Percentiles rank a stretch among this genome's conserved stretches.
Evolutionary conservation across 257 asterid genomes (phyloP).

Genomic region (Solanum neorickii): DNA sequence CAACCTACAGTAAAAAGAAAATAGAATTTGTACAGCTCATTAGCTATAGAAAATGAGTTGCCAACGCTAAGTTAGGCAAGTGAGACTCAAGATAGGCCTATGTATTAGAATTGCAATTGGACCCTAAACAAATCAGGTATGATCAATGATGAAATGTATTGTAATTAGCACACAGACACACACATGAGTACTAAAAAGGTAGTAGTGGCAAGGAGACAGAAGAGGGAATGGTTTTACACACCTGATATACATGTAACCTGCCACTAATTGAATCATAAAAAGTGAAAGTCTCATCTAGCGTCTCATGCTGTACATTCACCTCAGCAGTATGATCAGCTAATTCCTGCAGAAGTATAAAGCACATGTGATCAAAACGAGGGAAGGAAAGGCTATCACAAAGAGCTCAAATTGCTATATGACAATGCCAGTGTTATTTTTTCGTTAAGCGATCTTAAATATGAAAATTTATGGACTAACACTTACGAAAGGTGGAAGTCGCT

Average conservation of each 20-base stretch:
- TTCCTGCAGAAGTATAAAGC: constrained; percentile 34
- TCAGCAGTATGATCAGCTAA: constrained; percentile 58
- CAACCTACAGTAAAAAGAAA: constrained; percentile 47
- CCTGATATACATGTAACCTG: constrained; percentile 80
- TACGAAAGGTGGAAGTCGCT: background rate
- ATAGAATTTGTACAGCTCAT: background rate
- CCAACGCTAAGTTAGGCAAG: background rate
- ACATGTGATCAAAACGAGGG: background rate
- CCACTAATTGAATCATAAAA: constrained; percentile 71
- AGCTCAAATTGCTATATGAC: background rate
- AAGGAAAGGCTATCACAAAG: background rate
- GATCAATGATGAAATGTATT: background rate
- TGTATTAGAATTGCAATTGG: background rate
- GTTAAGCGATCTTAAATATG: background rate
- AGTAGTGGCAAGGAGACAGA: background rate
- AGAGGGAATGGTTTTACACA: constrained; percentile 4
- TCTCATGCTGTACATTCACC: constrained; percentile 69
- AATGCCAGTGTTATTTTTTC: background rate
- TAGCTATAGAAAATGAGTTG: background rate
- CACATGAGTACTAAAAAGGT: background rate
- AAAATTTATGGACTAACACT: background rate
- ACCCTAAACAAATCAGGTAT: background rate
- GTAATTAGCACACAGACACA: background rate
- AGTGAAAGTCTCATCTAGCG: constrained; percentile 71
- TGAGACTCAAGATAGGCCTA: background rate